Percentiles rank a stretch among this genome's conserved stretches.
phyloP scores from a whole-genome alignment of 2,329 filamentous ascomycete genomes.

The Knoxdaviesia capensis region DNA sequence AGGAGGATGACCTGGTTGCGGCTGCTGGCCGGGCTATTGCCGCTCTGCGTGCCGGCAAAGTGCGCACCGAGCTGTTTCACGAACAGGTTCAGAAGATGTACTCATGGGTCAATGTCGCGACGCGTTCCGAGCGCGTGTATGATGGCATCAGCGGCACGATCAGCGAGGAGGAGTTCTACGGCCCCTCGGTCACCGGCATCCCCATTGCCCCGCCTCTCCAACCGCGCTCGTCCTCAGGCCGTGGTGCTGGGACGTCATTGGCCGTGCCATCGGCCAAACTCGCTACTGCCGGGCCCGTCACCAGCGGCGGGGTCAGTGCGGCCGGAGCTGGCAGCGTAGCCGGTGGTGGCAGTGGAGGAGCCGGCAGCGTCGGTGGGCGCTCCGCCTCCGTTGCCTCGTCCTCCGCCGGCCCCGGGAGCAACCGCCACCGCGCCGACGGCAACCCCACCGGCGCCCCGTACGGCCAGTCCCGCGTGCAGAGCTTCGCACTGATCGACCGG shows the following conservation, averaged over 20 bases:
- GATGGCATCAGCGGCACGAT: constrained; percentile 79
- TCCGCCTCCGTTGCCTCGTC: constrained; percentile 27
- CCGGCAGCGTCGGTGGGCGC: constrained; percentile 1
- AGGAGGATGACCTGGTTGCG: constrained; percentile 82
- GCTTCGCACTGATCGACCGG: constrained; percentile 83
- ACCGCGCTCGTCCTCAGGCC: too few relatives aligned
- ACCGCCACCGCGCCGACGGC: constrained; percentile 36
- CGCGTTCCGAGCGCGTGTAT: constrained; percentile 87
- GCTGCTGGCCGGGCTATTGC: constrained; percentile 82
- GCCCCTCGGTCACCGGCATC: constrained; percentile 11
- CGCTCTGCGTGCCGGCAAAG: constrained; percentile 63
- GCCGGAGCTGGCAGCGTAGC: too few relatives aligned
- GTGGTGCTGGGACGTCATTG: too few relatives aligned
- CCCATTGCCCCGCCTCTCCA: not conserved
- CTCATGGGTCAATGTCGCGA: constrained; percentile 89
- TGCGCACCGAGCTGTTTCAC: constrained; percentile 85
- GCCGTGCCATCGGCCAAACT: too few relatives aligned
- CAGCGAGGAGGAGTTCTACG: constrained; percentile 73
- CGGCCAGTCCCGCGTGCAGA: constrained; percentile 50
- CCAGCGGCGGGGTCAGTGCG: too few relatives aligned
- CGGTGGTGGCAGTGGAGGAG: too few relatives aligned
- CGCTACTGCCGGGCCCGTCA: too few relatives aligned
- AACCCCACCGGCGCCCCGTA: constrained; percentile 12
- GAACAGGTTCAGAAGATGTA: constrained; percentile 98
- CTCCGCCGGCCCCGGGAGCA: constrained; percentile 35